Percentiles rank a stretch among this genome's conserved stretches.
These are phyloP conservation scores for Colletotrichum agaves DNA, from an alignment of 2,329 filamentous ascomycete species.

Conservation along the genomic window DNA sequence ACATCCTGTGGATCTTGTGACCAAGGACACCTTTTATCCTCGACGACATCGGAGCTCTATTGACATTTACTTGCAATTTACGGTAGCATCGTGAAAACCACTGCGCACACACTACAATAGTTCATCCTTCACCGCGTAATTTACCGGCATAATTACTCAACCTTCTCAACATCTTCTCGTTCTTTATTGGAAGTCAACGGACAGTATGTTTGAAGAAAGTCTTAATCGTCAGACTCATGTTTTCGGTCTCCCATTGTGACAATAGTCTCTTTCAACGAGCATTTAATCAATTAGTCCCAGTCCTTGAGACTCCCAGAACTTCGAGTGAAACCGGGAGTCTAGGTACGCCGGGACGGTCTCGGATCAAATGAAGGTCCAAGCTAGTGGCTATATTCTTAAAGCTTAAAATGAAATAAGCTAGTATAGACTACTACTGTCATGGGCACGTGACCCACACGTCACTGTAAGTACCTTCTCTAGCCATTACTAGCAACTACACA, in stretches of 20 bases:
- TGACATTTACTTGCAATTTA: not conserved
- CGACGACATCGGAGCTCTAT: constrained; percentile 3
- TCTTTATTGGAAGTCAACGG: too few relatives aligned
- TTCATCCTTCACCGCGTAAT: not conserved
- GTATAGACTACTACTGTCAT: too few relatives aligned
- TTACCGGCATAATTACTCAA: not conserved
- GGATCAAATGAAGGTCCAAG: constrained; percentile 8
- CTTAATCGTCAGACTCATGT: not conserved
- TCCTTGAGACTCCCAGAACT: not conserved
- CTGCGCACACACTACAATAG: not conserved
- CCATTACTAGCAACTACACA: too few relatives aligned
- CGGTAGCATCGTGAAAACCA: not conserved
- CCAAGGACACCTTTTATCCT: not conserved
- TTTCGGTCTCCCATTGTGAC: too few relatives aligned
- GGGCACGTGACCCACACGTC: too few relatives aligned
- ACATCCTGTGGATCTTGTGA: not conserved
- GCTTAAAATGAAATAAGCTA: constrained; percentile 7
- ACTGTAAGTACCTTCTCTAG: too few relatives aligned
- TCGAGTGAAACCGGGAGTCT: not conserved
- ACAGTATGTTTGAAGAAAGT: too few relatives aligned
- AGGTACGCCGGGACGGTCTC: constrained; percentile 11
- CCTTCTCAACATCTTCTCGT: too few relatives aligned
- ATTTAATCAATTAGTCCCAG: not conserved
- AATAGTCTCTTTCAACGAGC: not conserved
- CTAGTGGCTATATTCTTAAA: not conserved